Evolutionary conservation across 1,139 yeast species (phyloP).

Genomic region (Nakaseomyces sp.): DNA sequence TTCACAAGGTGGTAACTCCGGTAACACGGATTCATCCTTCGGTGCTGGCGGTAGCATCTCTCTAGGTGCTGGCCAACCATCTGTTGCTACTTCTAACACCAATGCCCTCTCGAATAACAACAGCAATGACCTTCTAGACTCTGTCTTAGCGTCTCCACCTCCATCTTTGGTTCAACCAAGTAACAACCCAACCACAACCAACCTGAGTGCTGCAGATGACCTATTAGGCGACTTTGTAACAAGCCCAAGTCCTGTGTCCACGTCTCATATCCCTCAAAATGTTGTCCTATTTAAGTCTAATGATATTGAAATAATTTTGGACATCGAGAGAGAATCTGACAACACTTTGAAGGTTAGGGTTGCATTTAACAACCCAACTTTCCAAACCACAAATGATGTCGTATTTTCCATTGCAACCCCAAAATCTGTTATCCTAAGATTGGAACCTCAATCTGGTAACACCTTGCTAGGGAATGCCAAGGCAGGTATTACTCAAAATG

Average conservation of each 20-base stretch:
- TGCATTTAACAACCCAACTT: slow-evolving; percentile 38
- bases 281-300: slow-evolving; percentile 40
- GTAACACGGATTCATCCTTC: slow-evolving; percentile 14
- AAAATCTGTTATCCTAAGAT: slow-evolving; percentile 52
- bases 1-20: slow-evolving; percentile 36
- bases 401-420: slow-evolving; percentile 79
- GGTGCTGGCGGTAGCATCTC: slow-evolving; percentile 37
- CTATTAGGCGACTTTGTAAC: slow-evolving; percentile 38
- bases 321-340: slow-evolving; percentile 33
- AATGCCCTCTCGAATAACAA: slow-evolving; percentile 13
- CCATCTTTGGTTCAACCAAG: slow-evolving; percentile 13
- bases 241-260: slow-evolving; percentile 36
- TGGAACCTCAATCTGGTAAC: slow-evolving; percentile 64
- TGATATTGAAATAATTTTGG: slow-evolving; percentile 45
- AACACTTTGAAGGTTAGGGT: slow-evolving; percentile 39
- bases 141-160: slow-evolving; percentile 37
- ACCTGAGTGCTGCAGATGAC: slow-evolving; percentile 22
- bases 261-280: slow-evolving; percentile 16
- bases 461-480: slow-evolving; percentile 42
- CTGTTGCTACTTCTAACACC: slow-evolving; percentile 13
- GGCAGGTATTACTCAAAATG: slow-evolving; percentile 40
- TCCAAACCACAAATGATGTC: slow-evolving; percentile 43
- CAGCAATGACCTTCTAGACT: slow-evolving; percentile 36
- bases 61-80: slow-evolving; percentile 30
- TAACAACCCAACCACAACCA: slow-evolving; percentile 7